These are phyloP conservation scores for Neurospora pannonica DNA, from an alignment of 495 filamentous ascomycete genomes.

Conservation along the genomic window DNA sequence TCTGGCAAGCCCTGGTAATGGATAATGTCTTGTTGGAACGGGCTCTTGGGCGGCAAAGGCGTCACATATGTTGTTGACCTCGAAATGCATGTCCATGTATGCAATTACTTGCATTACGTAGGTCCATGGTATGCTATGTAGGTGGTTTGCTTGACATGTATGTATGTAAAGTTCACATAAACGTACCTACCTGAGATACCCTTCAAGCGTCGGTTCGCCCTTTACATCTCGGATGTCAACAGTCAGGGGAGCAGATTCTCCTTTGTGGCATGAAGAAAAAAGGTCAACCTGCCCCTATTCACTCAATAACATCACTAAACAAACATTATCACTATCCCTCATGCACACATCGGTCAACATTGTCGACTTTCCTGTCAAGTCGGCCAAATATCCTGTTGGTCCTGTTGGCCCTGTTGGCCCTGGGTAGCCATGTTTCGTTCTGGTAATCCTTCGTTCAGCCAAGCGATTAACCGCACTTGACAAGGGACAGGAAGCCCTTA, in stretches of 20 bases:
- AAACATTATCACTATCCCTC: not conserved
- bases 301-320: not conserved
- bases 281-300: not conserved
- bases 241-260: not conserved
- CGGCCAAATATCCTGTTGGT: not conserved
- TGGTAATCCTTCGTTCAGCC: conserved; percentile 4
- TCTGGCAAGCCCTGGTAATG: not conserved
- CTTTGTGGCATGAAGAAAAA: not conserved
- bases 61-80: not conserved
- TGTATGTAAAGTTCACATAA: not conserved
- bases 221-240: not conserved
- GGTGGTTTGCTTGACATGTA: not conserved
- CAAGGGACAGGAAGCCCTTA: not conserved
- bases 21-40: not conserved
- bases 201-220: not conserved
- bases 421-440: conserved; percentile 7
- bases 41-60: not conserved
- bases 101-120: not conserved
- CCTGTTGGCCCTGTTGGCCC: not conserved
- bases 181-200: not conserved
- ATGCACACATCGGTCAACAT: not conserved
- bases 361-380: not conserved
- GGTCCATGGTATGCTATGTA: not conserved
- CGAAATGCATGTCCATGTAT: not conserved
- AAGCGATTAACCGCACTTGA: conserved; percentile 1